phyloP scores from a whole-genome alignment of 257 asterid species.

The Penstemon davidsonii region DNA sequence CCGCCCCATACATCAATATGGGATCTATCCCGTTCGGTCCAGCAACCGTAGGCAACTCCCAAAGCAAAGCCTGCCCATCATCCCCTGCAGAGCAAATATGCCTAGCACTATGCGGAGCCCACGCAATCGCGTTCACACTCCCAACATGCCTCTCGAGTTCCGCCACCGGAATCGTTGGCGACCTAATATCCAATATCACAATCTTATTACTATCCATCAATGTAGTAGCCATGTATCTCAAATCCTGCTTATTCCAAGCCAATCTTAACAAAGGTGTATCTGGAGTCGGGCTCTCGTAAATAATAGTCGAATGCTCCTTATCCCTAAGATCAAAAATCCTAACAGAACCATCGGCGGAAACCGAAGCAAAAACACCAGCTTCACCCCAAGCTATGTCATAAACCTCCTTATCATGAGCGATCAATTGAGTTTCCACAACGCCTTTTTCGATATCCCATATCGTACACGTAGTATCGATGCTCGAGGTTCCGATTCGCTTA shows the following conservation, averaged over 20 bases:
- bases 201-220: constrained; percentile 85
- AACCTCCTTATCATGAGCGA: constrained; percentile 91
- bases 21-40: constrained; percentile 96
- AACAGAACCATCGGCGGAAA: constrained; percentile 86
- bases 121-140: constrained; percentile 80
- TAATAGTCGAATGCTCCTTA: constrained; percentile 88
- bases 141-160: constrained; percentile 85
- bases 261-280: constrained; percentile 79
- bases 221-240: constrained; percentile 89
- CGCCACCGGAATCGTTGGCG: constrained; percentile 84
- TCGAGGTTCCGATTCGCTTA: constrained; percentile 73
- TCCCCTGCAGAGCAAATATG: constrained; percentile 93
- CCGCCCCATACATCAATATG: constrained; percentile 61
- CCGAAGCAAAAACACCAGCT: constrained; percentile 83
- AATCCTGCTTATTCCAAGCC: constrained; percentile 97
- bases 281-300: constrained; percentile 77
- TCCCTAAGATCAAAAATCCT: constrained; percentile 87
- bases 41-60: constrained; percentile 91
- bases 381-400: constrained; percentile 97
- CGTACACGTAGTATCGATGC: constrained; percentile 88
- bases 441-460: constrained; percentile 84
- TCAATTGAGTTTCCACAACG: constrained; percentile 79
- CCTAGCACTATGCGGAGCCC: constrained; percentile 93
- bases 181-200: constrained; percentile 79
- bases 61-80: constrained; percentile 81